Evolutionary conservation across 108 stramenopile species (phyloP), one percentile per base, ranked within the genome.

Genomic region (Parietichytrium sp.): DNA sequence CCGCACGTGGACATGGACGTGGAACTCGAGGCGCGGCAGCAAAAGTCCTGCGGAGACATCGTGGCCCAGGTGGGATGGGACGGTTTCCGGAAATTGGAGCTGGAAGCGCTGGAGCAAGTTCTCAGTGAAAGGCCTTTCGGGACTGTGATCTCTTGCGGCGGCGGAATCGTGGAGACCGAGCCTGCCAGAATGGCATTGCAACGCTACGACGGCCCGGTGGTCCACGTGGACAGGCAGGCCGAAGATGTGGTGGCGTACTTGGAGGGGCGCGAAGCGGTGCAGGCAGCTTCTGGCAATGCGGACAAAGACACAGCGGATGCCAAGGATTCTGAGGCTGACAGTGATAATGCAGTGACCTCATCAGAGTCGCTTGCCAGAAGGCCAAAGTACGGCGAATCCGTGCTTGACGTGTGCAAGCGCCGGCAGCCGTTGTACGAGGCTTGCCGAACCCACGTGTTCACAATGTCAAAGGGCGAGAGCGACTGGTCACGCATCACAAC

Each of bases 101-200:
- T 53, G 36, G 52, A 53, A 13, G 80, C 33, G 23, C 42, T 80
- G 16, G 38, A 45, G 15, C 36, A 72, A 23, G 42, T 45, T 16
- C 61, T 72, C 3, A 23, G 6, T 6, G 42, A 16, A 20, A 33
- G 45, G 36, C 52, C 50, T 12, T 16, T 51, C 15, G 49, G 49
- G 18, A 29, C 48, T 4, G 81, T 82, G 29, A 82, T 82, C 47
- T 77, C 82, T 8, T 82, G 82, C 33, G 82, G 82, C 33, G 82
- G 82, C 48, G 82, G 82, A 20, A 78, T 82, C 29, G 72, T 82
- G 20, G 80, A 80, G 52, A 53, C 52, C 27, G 38, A 6, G 38
- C n/a, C 31, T 3, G 80, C 33, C 42, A 16, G 80, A 16, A 52
- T 30, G 10, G 20, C 7, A 1, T n/a, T 29, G 12, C 20, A 48